These are phyloP conservation scores for Chrysopogon serrulatus DNA, from an alignment of 176 grass and related monocot species.

Conservation along the genomic window DNA sequence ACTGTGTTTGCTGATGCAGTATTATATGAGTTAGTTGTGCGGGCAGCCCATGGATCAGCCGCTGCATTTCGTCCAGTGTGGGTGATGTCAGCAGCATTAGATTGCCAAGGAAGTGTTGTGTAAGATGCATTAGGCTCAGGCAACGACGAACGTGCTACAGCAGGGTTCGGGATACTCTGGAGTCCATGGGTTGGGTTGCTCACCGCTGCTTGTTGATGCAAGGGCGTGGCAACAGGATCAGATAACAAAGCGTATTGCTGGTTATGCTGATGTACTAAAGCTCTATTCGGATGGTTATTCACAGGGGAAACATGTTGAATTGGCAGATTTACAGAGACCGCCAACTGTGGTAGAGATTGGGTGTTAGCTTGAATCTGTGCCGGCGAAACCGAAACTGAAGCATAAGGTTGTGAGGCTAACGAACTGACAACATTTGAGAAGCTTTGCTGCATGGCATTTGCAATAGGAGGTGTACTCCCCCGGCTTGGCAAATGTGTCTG, in stretches of 20 bases:
- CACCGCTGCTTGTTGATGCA: conserved; percentile 31
- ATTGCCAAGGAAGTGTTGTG: conserved; percentile 37
- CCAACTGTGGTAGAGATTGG: conserved; percentile 11
- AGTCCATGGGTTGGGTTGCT: conserved; percentile 35
- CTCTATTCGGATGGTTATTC: conserved; percentile 40
- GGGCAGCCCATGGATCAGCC: conserved; percentile 30
- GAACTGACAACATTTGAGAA: conserved; percentile 47
- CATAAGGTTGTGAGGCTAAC: conserved; percentile 37
- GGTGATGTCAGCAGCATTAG: conserved; percentile 9
- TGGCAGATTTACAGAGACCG: conserved; percentile 27
- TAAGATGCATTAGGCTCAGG: conserved; percentile 27
- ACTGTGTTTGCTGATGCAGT: not conserved
- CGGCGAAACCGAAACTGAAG: conserved; percentile 41
- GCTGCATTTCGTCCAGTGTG: conserved; percentile 1
- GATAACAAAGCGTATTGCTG: conserved; percentile 17
- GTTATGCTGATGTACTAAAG: conserved; percentile 23
- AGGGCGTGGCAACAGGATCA: conserved; percentile 6
- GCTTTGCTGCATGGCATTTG: conserved; percentile 23
- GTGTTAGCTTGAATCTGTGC: conserved; percentile 26
- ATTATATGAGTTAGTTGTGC: conserved; percentile 18
- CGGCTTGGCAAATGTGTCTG: conserved; percentile 16
- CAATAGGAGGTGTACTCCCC: conserved; percentile 3
- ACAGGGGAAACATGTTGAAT: conserved; percentile 28
- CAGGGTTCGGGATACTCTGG: conserved; percentile 18
- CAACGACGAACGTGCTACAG: not conserved